These are phyloP conservation scores for Carex parvula DNA, from an alignment of 176 grass and related monocot genomes.

Conservation along the genomic window DNA sequence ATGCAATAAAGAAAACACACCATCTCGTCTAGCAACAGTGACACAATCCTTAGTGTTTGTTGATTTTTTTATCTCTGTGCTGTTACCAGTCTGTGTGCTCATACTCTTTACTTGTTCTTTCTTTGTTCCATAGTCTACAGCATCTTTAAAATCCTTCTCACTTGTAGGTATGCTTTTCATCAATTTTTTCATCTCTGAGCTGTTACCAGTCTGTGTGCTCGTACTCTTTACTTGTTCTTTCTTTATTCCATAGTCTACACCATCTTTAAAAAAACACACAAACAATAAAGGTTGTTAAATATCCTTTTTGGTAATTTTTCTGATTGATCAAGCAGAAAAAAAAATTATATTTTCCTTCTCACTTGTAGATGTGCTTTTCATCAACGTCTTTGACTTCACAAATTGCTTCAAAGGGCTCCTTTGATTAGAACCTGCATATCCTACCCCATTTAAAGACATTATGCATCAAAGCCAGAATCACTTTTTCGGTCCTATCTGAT, in stretches of 20 bases:
- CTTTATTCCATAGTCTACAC: too few relatives aligned
- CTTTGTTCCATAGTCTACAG: too few relatives aligned
- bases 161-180: too few relatives aligned
- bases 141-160: too few relatives aligned
- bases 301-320: not conserved
- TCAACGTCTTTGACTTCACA: slow-evolving; percentile 15
- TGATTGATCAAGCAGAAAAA: not conserved
- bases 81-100: too few relatives aligned
- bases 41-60: not conserved
- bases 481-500: not conserved
- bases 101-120: too few relatives aligned
- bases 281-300: too few relatives aligned
- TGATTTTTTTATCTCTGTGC: not conserved
- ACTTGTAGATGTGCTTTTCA: not conserved
- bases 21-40: not conserved
- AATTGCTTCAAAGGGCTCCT: slow-evolving; percentile 6
- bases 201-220: too few relatives aligned
- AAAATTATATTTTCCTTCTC: not conserved
- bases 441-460: not conserved
- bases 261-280: too few relatives aligned
- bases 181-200: not conserved
- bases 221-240: too few relatives aligned
- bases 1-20: too few relatives aligned
- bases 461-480: not conserved
- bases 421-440: slow-evolving; percentile 5